A percentile compares a stretch with the other conserved stretches of the same genome.
Conservation (phyloP, 805 yeast species). For the Hanseniaspora nectarophila region DNA sequence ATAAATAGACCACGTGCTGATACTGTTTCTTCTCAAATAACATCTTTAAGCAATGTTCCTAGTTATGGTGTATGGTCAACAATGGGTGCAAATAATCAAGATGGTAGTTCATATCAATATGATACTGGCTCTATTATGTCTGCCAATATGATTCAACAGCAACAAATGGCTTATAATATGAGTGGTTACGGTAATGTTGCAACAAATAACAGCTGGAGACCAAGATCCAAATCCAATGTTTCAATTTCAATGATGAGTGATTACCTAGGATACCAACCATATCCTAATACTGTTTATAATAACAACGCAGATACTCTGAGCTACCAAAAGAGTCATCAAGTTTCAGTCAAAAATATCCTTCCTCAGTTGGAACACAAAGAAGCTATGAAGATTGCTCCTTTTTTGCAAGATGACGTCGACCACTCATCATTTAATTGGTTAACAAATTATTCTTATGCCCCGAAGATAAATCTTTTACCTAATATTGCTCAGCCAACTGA, state of each 20-base stretch:
- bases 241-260: background rate
- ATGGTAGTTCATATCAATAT: conserved; percentile 21
- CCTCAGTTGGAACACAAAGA: background rate
- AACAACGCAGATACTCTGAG: conserved; percentile 17
- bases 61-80: conserved; percentile 18
- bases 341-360: background rate
- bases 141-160: conserved; percentile 17
- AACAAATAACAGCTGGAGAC: background rate
- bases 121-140: conserved; percentile 18
- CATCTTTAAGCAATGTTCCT: conserved; percentile 22
- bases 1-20: conserved; percentile 28
- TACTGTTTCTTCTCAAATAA: conserved; percentile 28
- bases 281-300: conserved; percentile 26
- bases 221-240: conserved; percentile 3
- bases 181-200: background rate
- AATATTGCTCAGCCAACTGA: conserved; percentile 58
- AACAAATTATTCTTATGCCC: conserved; percentile 59
- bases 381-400: conserved; percentile 21
- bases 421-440: conserved; percentile 48
- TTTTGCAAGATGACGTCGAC: conserved; percentile 47
- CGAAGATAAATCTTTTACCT: conserved; percentile 63
- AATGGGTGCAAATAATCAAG: conserved; percentile 19
- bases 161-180: conserved; percentile 14
- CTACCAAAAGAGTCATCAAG: conserved; percentile 2
- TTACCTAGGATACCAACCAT: conserved; percentile 2